A percentile compares a stretch with the other conserved stretches of the same genome.
These are phyloP conservation scores for Phoma herbarum DNA, from an alignment of 2,329 filamentous ascomycete species.

Conservation along the genomic window DNA sequence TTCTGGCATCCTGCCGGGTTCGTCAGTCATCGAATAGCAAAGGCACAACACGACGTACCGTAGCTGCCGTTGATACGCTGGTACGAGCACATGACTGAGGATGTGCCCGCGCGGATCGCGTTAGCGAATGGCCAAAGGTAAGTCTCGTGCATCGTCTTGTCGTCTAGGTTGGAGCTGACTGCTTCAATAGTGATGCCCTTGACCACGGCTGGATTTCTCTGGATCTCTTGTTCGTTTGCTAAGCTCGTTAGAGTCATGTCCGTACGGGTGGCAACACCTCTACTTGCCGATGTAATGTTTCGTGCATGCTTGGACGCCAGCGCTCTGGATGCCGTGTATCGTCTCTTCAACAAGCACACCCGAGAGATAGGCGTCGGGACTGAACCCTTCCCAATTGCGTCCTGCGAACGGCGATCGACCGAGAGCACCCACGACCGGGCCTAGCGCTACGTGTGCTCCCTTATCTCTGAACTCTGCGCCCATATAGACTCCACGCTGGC, in stretches of 20 bases:
- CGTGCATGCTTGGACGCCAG: conserved; percentile 54
- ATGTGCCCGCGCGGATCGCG: conserved; percentile 64
- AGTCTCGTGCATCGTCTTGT: conserved; percentile 70
- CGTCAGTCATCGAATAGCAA: background rate
- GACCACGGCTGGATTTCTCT: conserved; percentile 56
- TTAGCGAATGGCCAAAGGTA: conserved; percentile 74
- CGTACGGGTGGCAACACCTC: too few relatives aligned
- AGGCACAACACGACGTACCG: background rate
- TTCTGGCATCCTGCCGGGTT: conserved; percentile 41
- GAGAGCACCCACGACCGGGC: conserved; percentile 59
- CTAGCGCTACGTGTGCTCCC: conserved; percentile 53
- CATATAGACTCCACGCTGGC: conserved; percentile 7
- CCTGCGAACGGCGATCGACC: conserved; percentile 54
- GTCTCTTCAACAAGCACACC: conserved; percentile 54
- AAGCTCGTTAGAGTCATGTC: conserved; percentile 56
- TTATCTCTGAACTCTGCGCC: conserved; percentile 14
- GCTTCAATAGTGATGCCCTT: conserved; percentile 59
- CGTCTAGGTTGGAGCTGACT: conserved; percentile 60
- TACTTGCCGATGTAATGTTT: conserved; percentile 49
- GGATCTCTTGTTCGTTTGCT: conserved; percentile 73
- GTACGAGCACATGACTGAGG: conserved; percentile 67
- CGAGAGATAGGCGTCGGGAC: conserved; percentile 58
- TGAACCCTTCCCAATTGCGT: conserved; percentile 61
- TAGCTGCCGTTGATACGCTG: conserved; percentile 44
- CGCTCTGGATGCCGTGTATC: conserved; percentile 8